These are phyloP conservation scores for Capillidium heterosporum DNA, from an alignment of 371 early-diverging fungal genomes.

Conservation along the genomic window DNA sequence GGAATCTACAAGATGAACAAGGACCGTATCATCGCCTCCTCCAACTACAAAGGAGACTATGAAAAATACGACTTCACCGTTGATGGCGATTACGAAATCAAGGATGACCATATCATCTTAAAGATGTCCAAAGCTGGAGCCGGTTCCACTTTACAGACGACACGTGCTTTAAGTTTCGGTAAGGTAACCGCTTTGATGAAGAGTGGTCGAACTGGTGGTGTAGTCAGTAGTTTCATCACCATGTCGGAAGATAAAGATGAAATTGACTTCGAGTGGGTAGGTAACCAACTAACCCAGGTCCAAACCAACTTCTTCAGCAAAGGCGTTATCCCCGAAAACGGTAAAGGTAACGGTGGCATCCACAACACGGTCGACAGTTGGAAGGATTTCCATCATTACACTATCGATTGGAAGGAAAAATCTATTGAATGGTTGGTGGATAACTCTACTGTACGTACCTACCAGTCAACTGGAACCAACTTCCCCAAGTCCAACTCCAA, in stretches of 20 bases:
- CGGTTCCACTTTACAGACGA: not conserved
- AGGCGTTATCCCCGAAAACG: not conserved
- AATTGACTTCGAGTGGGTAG: conserved; percentile 17
- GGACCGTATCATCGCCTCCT: not conserved
- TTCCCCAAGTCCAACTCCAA: conserved; percentile 7
- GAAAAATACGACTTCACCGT: not conserved
- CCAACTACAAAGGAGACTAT: not conserved
- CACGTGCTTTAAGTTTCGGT: not conserved
- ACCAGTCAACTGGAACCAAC: conserved; percentile 4
- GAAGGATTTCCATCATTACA: conserved; percentile 16
- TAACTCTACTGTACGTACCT: conserved; percentile 21
- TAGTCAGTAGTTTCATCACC: conserved; percentile 15
- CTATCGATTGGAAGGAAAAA: conserved; percentile 34
- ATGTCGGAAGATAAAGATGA: conserved; percentile 18
- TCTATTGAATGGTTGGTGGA: conserved; percentile 30
- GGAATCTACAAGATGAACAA: not conserved
- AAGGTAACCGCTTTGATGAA: conserved; percentile 1
- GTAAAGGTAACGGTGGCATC: not conserved
- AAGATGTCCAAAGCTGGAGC: not conserved
- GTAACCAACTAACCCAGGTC: conserved; percentile 3
- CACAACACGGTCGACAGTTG: conserved; percentile 8
- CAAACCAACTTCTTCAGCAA: conserved; percentile 13
- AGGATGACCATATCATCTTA: not conserved
- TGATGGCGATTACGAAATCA: not conserved
- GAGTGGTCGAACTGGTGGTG: conserved; percentile 9